A percentile compares a stretch with the other conserved stretches of the same genome.
Conservation (phyloP, 768 basidiomycete genomes). For the Boletus edulis region DNA sequence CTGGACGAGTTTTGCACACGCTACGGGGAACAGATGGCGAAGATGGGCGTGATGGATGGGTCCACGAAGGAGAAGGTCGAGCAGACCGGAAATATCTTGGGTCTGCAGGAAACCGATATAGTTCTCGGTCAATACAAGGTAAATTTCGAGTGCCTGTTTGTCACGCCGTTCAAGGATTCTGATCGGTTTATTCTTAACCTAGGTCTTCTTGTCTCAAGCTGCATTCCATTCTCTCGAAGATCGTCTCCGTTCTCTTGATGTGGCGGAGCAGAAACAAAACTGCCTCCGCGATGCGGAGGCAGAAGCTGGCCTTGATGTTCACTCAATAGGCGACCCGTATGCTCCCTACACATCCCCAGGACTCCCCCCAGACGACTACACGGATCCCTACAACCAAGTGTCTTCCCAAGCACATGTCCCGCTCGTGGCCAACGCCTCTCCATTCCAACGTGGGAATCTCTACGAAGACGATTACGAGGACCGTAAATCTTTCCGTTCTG, state of each 20-base stretch:
- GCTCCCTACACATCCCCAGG: constrained; percentile 68
- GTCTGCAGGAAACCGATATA: constrained; percentile 65
- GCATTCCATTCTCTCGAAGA: constrained; percentile 94
- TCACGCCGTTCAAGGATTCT: not conserved
- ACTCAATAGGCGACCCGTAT: constrained; percentile 64
- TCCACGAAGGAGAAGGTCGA: constrained; percentile 56
- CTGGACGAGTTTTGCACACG: constrained; percentile 83
- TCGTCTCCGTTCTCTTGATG: constrained; percentile 74
- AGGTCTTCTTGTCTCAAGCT: constrained; percentile 87
- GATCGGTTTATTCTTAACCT: not conserved
- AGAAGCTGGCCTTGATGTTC: constrained; percentile 62
- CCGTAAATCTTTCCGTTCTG: constrained; percentile 65
- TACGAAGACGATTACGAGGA: constrained; percentile 84
- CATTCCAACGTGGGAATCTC: constrained; percentile 72
- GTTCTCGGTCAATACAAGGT: constrained; percentile 87
- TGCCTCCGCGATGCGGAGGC: constrained; percentile 73
- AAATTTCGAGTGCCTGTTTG: not conserved
- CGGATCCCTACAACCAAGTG: constrained; percentile 47
- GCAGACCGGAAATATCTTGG: constrained; percentile 54
- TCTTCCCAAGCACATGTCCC: constrained; percentile 74
- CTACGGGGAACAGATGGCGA: constrained; percentile 67
- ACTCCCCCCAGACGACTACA: constrained; percentile 42
- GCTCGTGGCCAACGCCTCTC: constrained; percentile 78
- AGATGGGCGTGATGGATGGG: constrained; percentile 57
- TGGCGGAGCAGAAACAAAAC: constrained; percentile 83